Evolutionary conservation across 2,329 filamentous ascomycete species (phyloP), one percentile per base, ranked within the genome.

Genomic region (Bipolaris gigantea): DNA sequence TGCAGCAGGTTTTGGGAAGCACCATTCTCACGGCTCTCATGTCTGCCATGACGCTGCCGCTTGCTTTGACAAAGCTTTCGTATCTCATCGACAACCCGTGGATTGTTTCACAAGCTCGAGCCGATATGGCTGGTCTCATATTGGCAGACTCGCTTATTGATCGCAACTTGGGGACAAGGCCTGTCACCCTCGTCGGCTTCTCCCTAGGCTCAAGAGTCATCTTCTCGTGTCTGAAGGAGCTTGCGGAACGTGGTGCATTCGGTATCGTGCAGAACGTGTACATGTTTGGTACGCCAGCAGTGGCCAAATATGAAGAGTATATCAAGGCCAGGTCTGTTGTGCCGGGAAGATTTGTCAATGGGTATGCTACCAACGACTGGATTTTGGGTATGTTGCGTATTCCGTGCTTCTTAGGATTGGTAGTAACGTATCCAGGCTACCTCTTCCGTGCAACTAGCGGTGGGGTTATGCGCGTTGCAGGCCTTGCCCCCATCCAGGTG

Each of bases 51-150:
- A 91, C 95, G 72, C 79, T 97, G n/a, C 94, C 94, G 2, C 85
- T 99, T 38, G 88, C 97, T 25, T 79, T 99, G 40, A 92, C 93
- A 0, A 99, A 99, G 72, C 83, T 99, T 9, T 86, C 93, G 0
- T 99, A 99, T 70, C 82, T 99, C 18, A 97, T 99, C 62, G 94
- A 99, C 75, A 99, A 99, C 69, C 94, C 94, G 0, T 99, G 94
- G 94, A 91, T 89, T 23, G 92, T 97, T n/a, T 97, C 94, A 1
- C 83, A 96, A 45, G 91, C 94, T 66, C 86, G 94, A 65, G 94
- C 94, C 27, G 92, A 89, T 66, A 83, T 90, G 51, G 90, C 93
- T 7, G 94, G 94, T 3, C 83, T 96, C 42, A 96, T 99, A 71
- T 82, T 99, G 49, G 94, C 94, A 1, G 94, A 99, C 74, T 97